Evolutionary conservation across 345 rosid species (phyloP), one percentile per base, ranked within the genome.

Genomic region (Pistacia integerrima): DNA sequence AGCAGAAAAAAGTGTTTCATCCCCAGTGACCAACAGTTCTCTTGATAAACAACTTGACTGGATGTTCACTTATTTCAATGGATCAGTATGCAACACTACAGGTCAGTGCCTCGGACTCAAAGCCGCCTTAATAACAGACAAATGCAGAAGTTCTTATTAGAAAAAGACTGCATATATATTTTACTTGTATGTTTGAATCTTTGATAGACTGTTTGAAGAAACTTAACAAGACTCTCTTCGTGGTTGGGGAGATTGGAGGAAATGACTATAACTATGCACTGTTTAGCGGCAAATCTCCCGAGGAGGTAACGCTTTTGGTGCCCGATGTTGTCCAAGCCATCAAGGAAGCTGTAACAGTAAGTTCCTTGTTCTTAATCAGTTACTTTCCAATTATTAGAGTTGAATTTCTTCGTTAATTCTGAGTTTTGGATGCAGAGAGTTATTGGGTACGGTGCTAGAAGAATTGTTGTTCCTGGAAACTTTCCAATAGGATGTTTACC

Each of bases 171-270:
- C 41, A 38, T 38, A 38, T 38, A 41, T 41, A 41, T 41, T 41
- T 41, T 41, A 41, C 9, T 41, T 41, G 46, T 41, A 5, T 41
- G 46, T 41, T 41, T 41, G 46, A 41, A 5, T 41, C 46, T 5
- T 11, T 41, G 41, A 41, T 41, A 41, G 46, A 81, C 12, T 57
- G 79, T 60, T 25, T 3, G 0, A 56, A 74, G 35, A 80, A 81
- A 48, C 81, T 85, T 69, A 74, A 74, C 25, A 71, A 70, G 0
- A 73, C 83, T 8, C 83, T 81, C 22, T 64, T 85, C 74, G 69
- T 83, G 73, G 76, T 83, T 4, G 87, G 87, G 0, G 88, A 79
- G 71, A 85, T 85, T 10, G 88, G 86, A 74, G 81, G 80, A 11
- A 85, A 81, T 61, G 85, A 83, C 78, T 81, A 81, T 68, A 81